Evolutionary conservation across 1,139 yeast species (phyloP), one percentile per base, ranked within the genome.

Genomic region (Williopsis jadinii): DNA sequence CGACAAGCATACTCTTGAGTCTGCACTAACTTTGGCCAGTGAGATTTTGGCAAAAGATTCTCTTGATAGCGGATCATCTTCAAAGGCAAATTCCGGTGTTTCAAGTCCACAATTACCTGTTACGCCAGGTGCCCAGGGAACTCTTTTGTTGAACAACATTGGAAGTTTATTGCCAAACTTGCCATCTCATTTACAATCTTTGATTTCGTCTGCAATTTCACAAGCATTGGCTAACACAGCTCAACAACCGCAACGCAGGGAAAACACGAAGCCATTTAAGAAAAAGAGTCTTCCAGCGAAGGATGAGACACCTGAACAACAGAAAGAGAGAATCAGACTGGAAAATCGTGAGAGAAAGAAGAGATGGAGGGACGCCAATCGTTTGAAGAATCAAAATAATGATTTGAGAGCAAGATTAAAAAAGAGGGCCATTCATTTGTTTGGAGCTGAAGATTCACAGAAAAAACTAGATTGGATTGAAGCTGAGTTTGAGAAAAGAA

Each of bases 281-380:
- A 37, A 42, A 41, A 36, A 49, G 39, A 9, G 30, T 8, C 5
- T 37, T 10, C 32, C 38, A 19, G 31, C 38, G 26, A 38, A 51
- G 43, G 46, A 48, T 38, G 58, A 54, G 35, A 53, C 57, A 13
- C 55, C 56, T 1, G 58, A 53, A 36, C 67, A 65, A 38, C 67
- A 64, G 28, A 75, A 74, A 46, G 94, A 84, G 50, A 71, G 79
- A 48, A 68, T 77, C 9, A 65, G 86, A 34, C 59, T 76, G 27
- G 95, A 82, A 43, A 88, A 88, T 54, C 71, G 95, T 39, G 92
- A 84, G 48, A 71, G 97, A 32, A 92, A 92, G 64, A 82, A 88
- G 64, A 77, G 79, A 52, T 92, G 97, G 97, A 75, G 97, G 56
- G 92, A 80, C 47, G 81, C 78, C 31, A 88, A 90, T 58, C 74